A percentile compares a stretch with the other conserved stretches of the same genome.
phyloP scores from a whole-genome alignment of 202 grass and related monocot species.

The Panicum hallii region DNA sequence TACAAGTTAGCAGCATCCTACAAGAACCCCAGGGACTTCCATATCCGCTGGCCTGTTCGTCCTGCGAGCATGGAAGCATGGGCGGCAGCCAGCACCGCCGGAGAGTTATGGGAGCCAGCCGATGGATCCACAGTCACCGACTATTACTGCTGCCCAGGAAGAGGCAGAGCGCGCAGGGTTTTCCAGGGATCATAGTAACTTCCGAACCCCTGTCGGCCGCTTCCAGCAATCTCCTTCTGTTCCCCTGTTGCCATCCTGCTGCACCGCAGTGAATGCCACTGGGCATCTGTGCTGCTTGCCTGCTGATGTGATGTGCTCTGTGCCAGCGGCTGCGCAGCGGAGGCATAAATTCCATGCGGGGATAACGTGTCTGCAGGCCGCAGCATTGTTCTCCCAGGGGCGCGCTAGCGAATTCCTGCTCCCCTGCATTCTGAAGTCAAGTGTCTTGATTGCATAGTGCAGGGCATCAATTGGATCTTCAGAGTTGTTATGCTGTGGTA shows the following conservation, averaged over 20 bases:
- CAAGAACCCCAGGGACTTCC: neutral
- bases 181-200: slow-evolving; percentile 35
- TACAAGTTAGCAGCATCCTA: neutral
- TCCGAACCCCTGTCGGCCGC: slow-evolving; percentile 15
- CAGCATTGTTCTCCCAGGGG: neutral
- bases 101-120: neutral
- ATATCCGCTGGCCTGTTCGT: neutral
- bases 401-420: neutral
- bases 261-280: slow-evolving; percentile 23
- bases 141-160: neutral
- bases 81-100: neutral
- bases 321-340: neutral
- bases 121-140: neutral
- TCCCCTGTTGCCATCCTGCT: neutral
- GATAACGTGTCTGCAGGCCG: slow-evolving; percentile 6
- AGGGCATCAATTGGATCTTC: neutral
- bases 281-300: neutral
- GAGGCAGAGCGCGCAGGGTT: neutral
- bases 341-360: slow-evolving; percentile 37
- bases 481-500: no score
- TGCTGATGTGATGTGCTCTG: neutral
- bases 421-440: neutral
- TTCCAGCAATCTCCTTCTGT: neutral
- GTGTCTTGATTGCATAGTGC: neutral
- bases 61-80: neutral